phyloP scores from a whole-genome alignment of 192 early-diverging fungal genomes.

The Entomortierella beljakovae region DNA sequence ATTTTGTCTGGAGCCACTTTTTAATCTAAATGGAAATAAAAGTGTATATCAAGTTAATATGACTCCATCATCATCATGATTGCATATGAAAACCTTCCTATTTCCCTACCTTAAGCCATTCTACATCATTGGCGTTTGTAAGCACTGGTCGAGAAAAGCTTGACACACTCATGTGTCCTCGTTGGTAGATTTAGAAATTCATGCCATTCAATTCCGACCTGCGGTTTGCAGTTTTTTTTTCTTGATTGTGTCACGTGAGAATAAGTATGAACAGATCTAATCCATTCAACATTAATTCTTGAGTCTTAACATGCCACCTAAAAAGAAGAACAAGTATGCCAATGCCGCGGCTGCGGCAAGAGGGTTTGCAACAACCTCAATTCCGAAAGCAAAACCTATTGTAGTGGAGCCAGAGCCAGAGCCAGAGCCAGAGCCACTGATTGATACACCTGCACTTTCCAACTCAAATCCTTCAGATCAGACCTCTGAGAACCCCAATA shows the following conservation, averaged over 20 bases:
- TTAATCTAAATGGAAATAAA: constrained; percentile 31
- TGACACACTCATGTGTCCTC: neutral
- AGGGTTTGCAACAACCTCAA: constrained; percentile 51
- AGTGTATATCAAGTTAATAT: too few species aligned
- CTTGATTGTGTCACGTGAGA: too few species aligned
- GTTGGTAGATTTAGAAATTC: neutral
- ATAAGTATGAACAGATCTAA: too few species aligned
- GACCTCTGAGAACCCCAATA: neutral
- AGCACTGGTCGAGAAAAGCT: neutral
- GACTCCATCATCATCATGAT: neutral
- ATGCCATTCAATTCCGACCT: too few species aligned
- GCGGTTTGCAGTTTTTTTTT: too few species aligned
- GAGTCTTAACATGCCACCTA: constrained; percentile 21
- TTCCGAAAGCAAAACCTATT: constrained; percentile 43
- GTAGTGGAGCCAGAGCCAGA: constrained; percentile 16
- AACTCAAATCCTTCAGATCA: neutral
- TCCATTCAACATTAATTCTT: neutral
- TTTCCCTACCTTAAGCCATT: neutral
- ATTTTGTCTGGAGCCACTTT: constrained; percentile 32
- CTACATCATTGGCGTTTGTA: neutral
- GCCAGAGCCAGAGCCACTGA: constrained; percentile 36
- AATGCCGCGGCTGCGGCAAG: constrained; percentile 40
- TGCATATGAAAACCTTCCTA: neutral
- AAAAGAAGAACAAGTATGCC: constrained; percentile 56
- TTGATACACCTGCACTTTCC: neutral